Evolutionary conservation across 2,329 filamentous ascomycete species (phyloP), one percentile per base, ranked within the genome.

Genomic region (Aspergillus fijiensis): DNA sequence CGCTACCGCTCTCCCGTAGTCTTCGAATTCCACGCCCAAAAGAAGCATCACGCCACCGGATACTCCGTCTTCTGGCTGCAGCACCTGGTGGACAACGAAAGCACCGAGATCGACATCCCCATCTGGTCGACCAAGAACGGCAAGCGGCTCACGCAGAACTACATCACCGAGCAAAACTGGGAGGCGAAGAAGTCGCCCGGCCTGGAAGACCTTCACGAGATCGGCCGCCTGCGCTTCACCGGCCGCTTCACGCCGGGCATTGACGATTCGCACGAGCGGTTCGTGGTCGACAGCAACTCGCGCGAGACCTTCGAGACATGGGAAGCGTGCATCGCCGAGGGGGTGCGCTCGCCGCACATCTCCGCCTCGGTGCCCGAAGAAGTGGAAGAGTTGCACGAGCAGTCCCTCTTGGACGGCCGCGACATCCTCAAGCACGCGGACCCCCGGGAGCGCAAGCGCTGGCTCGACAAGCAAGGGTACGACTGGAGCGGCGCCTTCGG

Each of bases 281-380:
- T 96, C 67, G 88, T 96, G 23, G 85, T 87, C 51, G 91, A 96
- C 74, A 96, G 96, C 69, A 88, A 96, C 72, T 89, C 89, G 1
- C 88, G 94, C 33, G 95, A 98, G 80, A 97, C 93, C 0, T 96
- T 91, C 65, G 94, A 98, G 78, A 90, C 89, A 0, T 98, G 93
- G 92, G 92, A 97, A 75, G 91, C 92, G 0, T 97, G 94, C 73
- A 86, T 89, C 47, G 87, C 92, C 0, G 93, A 98, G 74, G 94
- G 94, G 12, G 91, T 96, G 0, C 87, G 95, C 2, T 77, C 82
- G 14, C 84, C 87, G 58, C 84, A 86, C 29, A 91, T 97, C 0
- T 79, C 84, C 10, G 84, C 87, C 25, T 89, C 96, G 69, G 81
- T 96, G 0, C 91, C 92, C 0, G 85, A 87, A 0, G 78, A 85